Base-by-base conservation (phyloP, 2,329 filamentous ascomycete genomes). In the Monosporascus sp. region DNA sequence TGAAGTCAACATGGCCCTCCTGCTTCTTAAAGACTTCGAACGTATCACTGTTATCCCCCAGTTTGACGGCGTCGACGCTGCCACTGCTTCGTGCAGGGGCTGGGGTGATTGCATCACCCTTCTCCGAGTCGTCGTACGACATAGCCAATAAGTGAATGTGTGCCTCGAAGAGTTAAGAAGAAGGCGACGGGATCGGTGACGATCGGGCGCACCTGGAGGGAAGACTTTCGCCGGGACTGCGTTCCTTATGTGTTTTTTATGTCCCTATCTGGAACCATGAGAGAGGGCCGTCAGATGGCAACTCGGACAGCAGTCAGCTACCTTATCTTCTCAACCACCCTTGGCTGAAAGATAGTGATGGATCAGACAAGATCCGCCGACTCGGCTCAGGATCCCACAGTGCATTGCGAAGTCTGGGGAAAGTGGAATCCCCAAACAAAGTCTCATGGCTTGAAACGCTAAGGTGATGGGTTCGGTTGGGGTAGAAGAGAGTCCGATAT, bases 21-120 rank as follows among this genome's bases (percentile, higher is more conserved):
- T 66, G 66, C 25, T 70, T 69, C 60, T 75, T 73, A 62, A 78
- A 79, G 1, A 78, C 71, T 51, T 78, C 74, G 49, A 68, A 65
- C 14, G 54, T 52, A 51, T 72, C 61, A 20, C 69, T 59, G 7
- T 48, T 48, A 5, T 62, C 55, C 38, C 60, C 63, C 15, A 59
- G 20, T 51, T 65, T 65, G 45, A 55, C 52, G 15, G 51, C 56
- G n/a, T 61, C 54, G n/a, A 59, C 56, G 49, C 61, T 63, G 2
- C 54, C 57, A 31, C 58, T 61, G 44, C 55, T 61, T 6, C 60
- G 51, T 17, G 34, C 53, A 3, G 60, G 59, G 15, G 51, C 54
- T 38, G 60, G 54, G 11, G 50, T 51, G 24, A 65, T 65, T 44
- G 39, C 49, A 18, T 65, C 61, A 39, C 39, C 51, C 37, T 51